These are phyloP conservation scores for Calonectria multiphialidica DNA, from an alignment of 2,329 filamentous ascomycete species.

Conservation along the genomic window DNA sequence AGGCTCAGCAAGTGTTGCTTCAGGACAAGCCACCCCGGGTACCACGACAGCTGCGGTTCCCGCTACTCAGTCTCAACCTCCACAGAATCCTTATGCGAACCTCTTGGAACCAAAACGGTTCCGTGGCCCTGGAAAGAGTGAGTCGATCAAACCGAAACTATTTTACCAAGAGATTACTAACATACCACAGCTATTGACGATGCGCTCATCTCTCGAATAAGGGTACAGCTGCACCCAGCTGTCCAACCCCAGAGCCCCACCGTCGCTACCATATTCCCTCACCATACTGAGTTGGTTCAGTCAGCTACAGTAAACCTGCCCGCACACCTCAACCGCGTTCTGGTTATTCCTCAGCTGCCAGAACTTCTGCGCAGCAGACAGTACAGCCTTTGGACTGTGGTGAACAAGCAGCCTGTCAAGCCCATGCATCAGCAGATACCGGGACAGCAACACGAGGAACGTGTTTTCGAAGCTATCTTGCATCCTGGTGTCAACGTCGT, in stretches of 20 bases:
- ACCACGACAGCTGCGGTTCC: conserved; percentile 25
- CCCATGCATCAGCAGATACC: conserved; percentile 60
- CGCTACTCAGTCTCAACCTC: conserved; percentile 37
- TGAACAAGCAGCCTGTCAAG: conserved; percentile 74
- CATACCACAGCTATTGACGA: conserved; percentile 61
- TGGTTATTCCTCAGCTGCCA: conserved; percentile 76
- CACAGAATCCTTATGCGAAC: conserved; percentile 41
- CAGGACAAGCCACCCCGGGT: conserved; percentile 31
- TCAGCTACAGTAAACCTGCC: conserved; percentile 80
- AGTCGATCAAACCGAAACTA: background rate
- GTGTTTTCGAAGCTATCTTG: conserved; percentile 82
- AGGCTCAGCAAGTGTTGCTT: conserved; percentile 29
- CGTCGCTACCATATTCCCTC: conserved; percentile 73
- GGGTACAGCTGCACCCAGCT: conserved; percentile 75
- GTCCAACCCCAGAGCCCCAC: conserved; percentile 73
- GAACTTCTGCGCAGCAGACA: conserved; percentile 74
- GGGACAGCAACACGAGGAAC: conserved; percentile 69
- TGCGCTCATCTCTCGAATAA: conserved; percentile 76
- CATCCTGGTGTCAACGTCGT: conserved; percentile 81
- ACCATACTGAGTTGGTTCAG: conserved; percentile 75
- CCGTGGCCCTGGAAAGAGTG: conserved; percentile 59
- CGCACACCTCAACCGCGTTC: conserved; percentile 75
- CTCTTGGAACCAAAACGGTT: conserved; percentile 52
- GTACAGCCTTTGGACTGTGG: conserved; percentile 81
- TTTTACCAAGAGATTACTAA: conserved; percentile 34